Base-by-base conservation (phyloP, 768 basidiomycete species). In the Rhizopogon vinicolor region DNA sequence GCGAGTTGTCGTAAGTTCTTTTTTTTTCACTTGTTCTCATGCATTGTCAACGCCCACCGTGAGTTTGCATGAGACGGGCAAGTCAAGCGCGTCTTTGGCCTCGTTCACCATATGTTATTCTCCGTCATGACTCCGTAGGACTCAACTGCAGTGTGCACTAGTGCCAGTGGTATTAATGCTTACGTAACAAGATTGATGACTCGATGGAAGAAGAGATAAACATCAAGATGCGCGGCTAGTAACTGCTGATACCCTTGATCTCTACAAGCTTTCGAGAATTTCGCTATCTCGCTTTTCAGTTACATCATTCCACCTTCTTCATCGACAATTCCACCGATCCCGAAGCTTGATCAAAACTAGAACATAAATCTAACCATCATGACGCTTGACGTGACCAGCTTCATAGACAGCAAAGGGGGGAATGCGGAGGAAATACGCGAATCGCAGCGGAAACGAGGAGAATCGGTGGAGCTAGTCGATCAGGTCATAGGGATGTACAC, bases 401-500 rank as follows among this genome's bases (percentile, higher is more conserved):
- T 93, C 62, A 90, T 93, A 61, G 86, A 91, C 65, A 82, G 73
- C 73, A 93, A 93, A 68, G 97, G 95, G 25, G 97, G 97, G 37
- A 91, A 97, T 74, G 85, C 95, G 14, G 86, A 89, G 61, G 82
- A 86, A 66, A 94, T 98, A 58, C 78, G 88, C 54, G 93, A 93
- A 64, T 98, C 95, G 3, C 96, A 99, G 75, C 78, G 85, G 64
- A 94, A 92, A 73, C 84, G 97, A 46, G 91, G 90, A 9, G 86
- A 93, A 54, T 81, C 89, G 18, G 91, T 91, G 51, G 95, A 94
- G 70, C 70, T 97, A 61, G 95, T 98, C 14, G 94, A 98, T 71
- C 93, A 98, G 70, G 83, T 98, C 56, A 86, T 98, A 56, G 83
- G 84, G 65, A 86, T 95, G 85, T 97, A 98, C 65, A 72, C 81